phyloP scores from a whole-genome alignment of 345 rosid genomes.

The Lumnitzera racemosa region DNA sequence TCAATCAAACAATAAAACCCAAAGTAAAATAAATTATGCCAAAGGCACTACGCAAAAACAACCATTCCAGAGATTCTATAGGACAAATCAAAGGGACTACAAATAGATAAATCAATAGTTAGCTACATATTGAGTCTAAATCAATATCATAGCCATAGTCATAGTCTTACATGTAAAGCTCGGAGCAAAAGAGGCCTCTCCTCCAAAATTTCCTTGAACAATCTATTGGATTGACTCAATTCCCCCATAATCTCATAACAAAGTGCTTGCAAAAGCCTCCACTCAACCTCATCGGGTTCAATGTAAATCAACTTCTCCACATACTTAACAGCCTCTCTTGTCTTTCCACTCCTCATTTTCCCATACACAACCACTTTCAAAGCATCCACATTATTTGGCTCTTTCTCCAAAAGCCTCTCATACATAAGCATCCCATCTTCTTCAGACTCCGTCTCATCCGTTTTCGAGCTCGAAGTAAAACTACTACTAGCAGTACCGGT shows the following conservation, averaged over 20 bases:
- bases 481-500: no score
- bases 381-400: constrained; percentile 60
- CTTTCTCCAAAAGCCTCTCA: constrained; percentile 60
- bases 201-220: constrained; percentile 57
- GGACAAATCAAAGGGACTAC: no score
- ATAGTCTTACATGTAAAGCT: constrained; percentile 77
- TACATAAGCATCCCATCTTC: constrained; percentile 42
- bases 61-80: no score
- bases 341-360: constrained; percentile 76
- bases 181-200: constrained; percentile 68
- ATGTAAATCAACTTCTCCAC: constrained; percentile 55
- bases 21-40: no score
- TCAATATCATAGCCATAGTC: no score
- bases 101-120: no score
- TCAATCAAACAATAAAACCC: no score
- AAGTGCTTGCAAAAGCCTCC: constrained; percentile 87
- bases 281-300: constrained; percentile 71
- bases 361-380: constrained; percentile 58
- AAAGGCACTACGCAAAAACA: no score
- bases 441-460: constrained; percentile 21
- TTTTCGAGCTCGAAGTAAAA: constrained; percentile 6
- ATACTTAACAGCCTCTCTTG: constrained; percentile 51
- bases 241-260: constrained; percentile 77
- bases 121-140: background rate
- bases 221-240: constrained; percentile 51